phyloP scores from a whole-genome alignment of 495 filamentous ascomycete species.

The Corynascus novoguineensis region DNA sequence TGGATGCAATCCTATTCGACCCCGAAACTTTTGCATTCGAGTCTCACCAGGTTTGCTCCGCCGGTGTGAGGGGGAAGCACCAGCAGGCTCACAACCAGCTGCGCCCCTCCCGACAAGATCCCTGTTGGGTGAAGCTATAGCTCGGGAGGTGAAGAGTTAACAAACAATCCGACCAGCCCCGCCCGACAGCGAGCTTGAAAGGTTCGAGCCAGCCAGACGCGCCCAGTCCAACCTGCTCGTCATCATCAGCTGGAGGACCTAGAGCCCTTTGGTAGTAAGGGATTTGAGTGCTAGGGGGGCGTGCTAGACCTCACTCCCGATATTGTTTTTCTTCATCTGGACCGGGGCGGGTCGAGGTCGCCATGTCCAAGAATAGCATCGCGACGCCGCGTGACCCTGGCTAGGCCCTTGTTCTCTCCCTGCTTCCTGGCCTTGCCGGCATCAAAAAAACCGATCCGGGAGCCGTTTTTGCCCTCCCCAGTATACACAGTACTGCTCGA shows the following conservation, averaged over 20 bases:
- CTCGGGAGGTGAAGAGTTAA: conserved; percentile 17
- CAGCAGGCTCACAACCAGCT: conserved; percentile 10
- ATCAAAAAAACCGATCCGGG: neutral
- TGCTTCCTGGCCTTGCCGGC: neutral
- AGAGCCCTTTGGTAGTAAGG: neutral
- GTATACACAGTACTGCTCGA: neutral
- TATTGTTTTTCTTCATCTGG: conserved; percentile 2
- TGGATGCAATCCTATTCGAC: conserved; percentile 25
- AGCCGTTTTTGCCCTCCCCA: no score
- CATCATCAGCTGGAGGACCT: neutral
- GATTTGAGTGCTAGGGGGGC: neutral
- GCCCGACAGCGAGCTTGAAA: conserved; percentile 1
- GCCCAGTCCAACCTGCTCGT: neutral
- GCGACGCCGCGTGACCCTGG: conserved; percentile 6
- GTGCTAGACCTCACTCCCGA: neutral
- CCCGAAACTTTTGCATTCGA: neutral
- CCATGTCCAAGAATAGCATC: conserved; percentile 20
- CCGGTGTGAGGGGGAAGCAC: conserved; percentile 1
- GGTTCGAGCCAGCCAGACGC: neutral
- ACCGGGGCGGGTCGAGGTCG: neutral
- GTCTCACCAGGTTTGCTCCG: conserved; percentile 2
- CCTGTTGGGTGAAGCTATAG: conserved; percentile 25
- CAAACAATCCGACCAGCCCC: conserved; percentile 9
- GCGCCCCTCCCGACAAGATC: conserved; percentile 22
- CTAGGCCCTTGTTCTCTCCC: conserved; percentile 6